Base-by-base conservation (phyloP, 441 rosid genomes). In the Melastoma candidum region DNA sequence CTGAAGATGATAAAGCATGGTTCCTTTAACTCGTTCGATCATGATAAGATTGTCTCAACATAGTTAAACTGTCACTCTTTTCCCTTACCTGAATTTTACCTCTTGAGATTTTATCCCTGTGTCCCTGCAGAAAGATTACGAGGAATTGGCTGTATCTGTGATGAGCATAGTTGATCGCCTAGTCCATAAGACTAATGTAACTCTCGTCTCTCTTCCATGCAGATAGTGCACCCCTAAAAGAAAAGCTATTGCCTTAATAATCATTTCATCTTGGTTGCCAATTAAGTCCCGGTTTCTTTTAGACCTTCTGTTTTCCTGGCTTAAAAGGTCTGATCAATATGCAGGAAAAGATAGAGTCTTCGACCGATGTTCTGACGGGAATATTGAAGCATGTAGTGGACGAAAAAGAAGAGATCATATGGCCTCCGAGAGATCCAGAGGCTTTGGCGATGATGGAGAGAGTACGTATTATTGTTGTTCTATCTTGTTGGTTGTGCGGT, bases 1-100 rank as follows among this genome's bases (percentile, higher is more conserved):
- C 90, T 25, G 94, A 92, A 56, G 96, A 87, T 79, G 95, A 92
- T 66, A 83, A 92, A 77, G 98, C 81, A 87, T 10, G 78, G 59
- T 36, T 72, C 66, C 66, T 64, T 11, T 52, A 69, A 17, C 73
- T 72, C 60, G 66, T 76, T 72, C 53, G 8, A 64, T 68, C 72
- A 45, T 55, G 45, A 48, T 59, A 47, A 73, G 25, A 58, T 65
- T 25, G 5, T 48, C 26, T 58, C 64, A 52, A 44, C 3, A 13
- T 43, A 56, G 53, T 41, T 49, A 47, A 43, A 41, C 26, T 47
- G 66, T 51, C 0, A 26, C 36, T 6, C 8, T 49, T 26, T 46
- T 22, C 71, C n/a, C 49, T 1, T 12, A 29, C 22, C 13, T 52
- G 17, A 4, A 45, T 52, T 13, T 12, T 26, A 55, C 49, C 17